A percentile compares a stretch with the other conserved stretches of the same genome.
These are phyloP conservation scores for Mycena rebaudengoi DNA, from an alignment of 768 basidiomycete genomes.

Conservation along the genomic window DNA sequence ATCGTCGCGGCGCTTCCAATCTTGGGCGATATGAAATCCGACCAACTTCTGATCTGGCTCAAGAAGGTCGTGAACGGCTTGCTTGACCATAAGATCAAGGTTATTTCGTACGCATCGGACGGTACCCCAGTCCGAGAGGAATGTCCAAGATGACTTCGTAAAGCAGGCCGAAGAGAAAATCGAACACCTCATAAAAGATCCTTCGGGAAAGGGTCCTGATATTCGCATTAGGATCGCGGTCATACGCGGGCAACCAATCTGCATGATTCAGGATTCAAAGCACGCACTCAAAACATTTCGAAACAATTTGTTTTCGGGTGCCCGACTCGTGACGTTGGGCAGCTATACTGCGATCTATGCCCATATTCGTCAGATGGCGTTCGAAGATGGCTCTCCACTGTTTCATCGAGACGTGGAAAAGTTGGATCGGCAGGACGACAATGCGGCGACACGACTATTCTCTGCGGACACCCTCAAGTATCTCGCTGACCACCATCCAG, in stretches of 20 bases:
- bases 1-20: constrained; percentile 41
- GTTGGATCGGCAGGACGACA: constrained; percentile 54
- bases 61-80: constrained; percentile 34
- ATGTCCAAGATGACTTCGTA: not conserved
- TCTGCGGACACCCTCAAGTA: constrained; percentile 41
- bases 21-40: constrained; percentile 18
- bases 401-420: constrained; percentile 44
- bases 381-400: constrained; percentile 27
- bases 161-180: not conserved
- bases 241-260: not conserved
- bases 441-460: constrained; percentile 49
- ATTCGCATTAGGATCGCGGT: not conserved
- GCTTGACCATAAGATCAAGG: constrained; percentile 28
- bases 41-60: constrained; percentile 15
- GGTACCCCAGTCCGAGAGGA: constrained; percentile 45
- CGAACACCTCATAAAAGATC: not conserved
- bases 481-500: constrained; percentile 32
- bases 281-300: constrained; percentile 41
- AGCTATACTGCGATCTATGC: constrained; percentile 30
- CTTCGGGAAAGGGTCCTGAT: not conserved
- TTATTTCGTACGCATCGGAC: constrained; percentile 46
- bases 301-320: constrained; percentile 43
- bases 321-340: constrained; percentile 34
- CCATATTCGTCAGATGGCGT: constrained; percentile 31
- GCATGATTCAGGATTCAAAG: constrained; percentile 38